phyloP scores from a whole-genome alignment of 768 basidiomycete species.

The Lentinus tigrinus region DNA sequence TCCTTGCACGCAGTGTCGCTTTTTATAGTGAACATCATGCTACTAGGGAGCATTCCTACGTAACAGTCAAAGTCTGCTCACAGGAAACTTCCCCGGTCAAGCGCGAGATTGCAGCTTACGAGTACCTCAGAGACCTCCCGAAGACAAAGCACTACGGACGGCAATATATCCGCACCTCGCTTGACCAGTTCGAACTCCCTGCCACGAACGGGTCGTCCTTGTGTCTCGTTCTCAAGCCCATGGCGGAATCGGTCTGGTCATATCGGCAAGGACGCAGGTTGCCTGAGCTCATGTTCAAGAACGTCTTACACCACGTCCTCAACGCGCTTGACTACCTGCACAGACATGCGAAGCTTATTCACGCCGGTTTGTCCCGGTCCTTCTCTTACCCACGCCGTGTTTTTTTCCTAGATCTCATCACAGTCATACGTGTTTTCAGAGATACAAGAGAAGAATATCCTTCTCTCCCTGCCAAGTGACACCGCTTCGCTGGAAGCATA shows the following conservation, averaged over 20 bases:
- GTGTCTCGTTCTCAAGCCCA: slow-evolving; percentile 4
- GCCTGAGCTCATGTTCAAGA: not conserved
- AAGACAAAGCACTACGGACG: not conserved
- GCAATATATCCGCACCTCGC: not conserved
- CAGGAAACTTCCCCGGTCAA: not conserved
- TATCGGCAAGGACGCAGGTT: not conserved
- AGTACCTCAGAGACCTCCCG: not conserved
- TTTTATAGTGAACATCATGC: slow-evolving; percentile 5
- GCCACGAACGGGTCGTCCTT: not conserved
- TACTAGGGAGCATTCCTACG: not conserved
- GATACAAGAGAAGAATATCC: slow-evolving; percentile 13
- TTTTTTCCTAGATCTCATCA: too few species aligned
- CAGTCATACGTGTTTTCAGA: not conserved
- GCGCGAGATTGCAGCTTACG: slow-evolving; percentile 2
- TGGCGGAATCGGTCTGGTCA: not conserved
- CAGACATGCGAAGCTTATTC: slow-evolving; percentile 7
- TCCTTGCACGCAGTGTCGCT: not conserved
- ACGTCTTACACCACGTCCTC: not conserved
- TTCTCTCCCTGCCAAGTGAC: slow-evolving; percentile 3
- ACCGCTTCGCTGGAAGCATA: not conserved
- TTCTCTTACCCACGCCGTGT: not conserved
- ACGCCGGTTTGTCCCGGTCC: slow-evolving; percentile 7
- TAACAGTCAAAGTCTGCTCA: slow-evolving; percentile 7
- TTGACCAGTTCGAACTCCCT: slow-evolving; percentile 6
- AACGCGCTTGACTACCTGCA: slow-evolving; percentile 12